Evolutionary conservation across 371 early-diverging fungal genomes (phyloP).

Genomic region (Apophysomyces sp.): DNA sequence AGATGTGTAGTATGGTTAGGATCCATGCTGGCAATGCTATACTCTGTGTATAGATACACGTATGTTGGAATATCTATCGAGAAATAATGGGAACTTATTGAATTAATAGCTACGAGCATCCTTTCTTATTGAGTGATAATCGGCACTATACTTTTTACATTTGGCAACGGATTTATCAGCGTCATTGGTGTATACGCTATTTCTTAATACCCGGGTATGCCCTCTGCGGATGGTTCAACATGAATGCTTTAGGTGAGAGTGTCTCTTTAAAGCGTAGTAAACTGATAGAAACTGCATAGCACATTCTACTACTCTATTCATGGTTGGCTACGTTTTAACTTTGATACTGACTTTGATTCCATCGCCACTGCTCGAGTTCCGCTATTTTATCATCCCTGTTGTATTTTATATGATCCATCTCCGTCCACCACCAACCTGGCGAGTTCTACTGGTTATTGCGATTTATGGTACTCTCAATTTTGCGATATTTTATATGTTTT

Average conservation of each 20-base stretch:
- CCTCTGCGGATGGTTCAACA: constrained; percentile 44
- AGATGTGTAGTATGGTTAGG: neutral
- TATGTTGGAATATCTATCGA: constrained; percentile 39
- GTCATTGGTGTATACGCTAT: constrained; percentile 59
- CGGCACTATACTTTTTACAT: constrained; percentile 95
- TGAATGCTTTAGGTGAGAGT: constrained; percentile 27
- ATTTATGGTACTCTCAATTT: constrained; percentile 56
- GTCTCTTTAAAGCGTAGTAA: too few relatives aligned
- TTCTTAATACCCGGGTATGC: constrained; percentile 69
- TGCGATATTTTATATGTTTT: constrained; percentile 67
- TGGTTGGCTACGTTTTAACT: constrained; percentile 46
- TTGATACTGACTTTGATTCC: constrained; percentile 74
- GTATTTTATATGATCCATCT: constrained; percentile 72
- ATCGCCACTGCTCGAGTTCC: constrained; percentile 91
- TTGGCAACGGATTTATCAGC: constrained; percentile 78
- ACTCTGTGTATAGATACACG: constrained; percentile 58
- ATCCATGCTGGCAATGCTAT: constrained; percentile 12
- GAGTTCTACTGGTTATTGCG: constrained; percentile 9
- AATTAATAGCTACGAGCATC: constrained; percentile 76
- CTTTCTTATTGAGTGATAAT: constrained; percentile 93
- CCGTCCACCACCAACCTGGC: constrained; percentile 19
- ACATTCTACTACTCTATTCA: constrained; percentile 40
- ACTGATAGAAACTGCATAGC: constrained; percentile 9
- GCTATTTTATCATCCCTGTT: constrained; percentile 93
- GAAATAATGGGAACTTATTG: neutral